These are phyloP conservation scores for Acacia acuminata DNA, from an alignment of 306 rosid species.

Conservation along the genomic window DNA sequence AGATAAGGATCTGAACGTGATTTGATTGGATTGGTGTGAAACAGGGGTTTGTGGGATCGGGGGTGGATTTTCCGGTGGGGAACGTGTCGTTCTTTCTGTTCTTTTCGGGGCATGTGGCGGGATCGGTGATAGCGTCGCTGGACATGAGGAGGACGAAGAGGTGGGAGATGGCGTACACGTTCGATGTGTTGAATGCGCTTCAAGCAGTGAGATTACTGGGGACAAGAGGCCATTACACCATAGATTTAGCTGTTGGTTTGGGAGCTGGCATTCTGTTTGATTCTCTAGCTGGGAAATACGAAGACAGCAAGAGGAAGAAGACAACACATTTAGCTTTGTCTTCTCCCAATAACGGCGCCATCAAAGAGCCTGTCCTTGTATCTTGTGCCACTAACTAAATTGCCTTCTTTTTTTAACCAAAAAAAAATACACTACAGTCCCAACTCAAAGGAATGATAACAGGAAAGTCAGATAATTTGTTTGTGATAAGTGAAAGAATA, in stretches of 20 bases:
- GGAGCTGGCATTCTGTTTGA: slow-evolving; percentile 94
- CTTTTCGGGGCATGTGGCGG: slow-evolving; percentile 88
- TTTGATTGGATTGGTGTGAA: background rate
- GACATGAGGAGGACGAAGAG: slow-evolving; percentile 91
- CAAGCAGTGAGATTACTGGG: slow-evolving; percentile 76
- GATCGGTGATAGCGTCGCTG: slow-evolving; percentile 84
- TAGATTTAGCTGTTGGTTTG: slow-evolving; percentile 81
- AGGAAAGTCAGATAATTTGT: too few relatives aligned
- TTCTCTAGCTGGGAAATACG: slow-evolving; percentile 75
- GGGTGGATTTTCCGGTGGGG: slow-evolving; percentile 90
- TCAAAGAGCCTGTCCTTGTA: background rate
- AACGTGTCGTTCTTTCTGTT: slow-evolving; percentile 88
- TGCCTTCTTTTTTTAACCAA: too few relatives aligned
- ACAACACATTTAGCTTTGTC: background rate
- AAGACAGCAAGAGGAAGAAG: slow-evolving; percentile 49
- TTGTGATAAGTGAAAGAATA: too few relatives aligned
- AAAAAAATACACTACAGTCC: too few relatives aligned
- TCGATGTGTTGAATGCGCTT: slow-evolving; percentile 68
- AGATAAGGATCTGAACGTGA: background rate
- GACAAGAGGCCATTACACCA: slow-evolving; percentile 89
- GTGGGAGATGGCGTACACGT: slow-evolving; percentile 67
- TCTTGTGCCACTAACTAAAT: background rate
- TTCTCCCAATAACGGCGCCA: background rate
- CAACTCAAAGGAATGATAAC: too few relatives aligned
- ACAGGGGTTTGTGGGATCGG: slow-evolving; percentile 90